Evolutionary conservation across 2,329 filamentous ascomycete genomes (phyloP).

Genomic region (Tolypocladium capitatum): DNA sequence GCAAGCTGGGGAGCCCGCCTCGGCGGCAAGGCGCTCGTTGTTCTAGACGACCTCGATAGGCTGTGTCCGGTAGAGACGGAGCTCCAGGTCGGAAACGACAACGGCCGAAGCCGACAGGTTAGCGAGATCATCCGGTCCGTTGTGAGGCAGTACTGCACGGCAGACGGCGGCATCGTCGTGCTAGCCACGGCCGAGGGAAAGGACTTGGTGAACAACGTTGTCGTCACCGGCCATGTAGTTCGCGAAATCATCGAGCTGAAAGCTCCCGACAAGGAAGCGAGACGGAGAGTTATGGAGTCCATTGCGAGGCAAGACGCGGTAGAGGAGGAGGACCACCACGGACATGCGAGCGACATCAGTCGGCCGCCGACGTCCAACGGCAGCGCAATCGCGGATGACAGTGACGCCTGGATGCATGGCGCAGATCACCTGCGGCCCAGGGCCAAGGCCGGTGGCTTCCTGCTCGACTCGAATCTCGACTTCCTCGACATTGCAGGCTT

Average conservation of each 20-base stretch:
- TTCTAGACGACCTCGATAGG: constrained; percentile 87
- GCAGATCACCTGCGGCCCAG: constrained; percentile 34
- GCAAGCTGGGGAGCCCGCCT: constrained; percentile 85
- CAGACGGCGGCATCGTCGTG: constrained; percentile 69
- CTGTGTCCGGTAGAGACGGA: constrained; percentile 90
- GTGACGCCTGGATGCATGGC: constrained; percentile 64
- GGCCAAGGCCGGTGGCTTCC: constrained; percentile 45
- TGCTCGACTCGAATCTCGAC: constrained; percentile 66
- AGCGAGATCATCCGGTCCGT: constrained; percentile 79
- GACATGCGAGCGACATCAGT: constrained; percentile 30
- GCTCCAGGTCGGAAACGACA: constrained; percentile 84
- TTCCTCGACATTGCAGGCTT: constrained; percentile 86
- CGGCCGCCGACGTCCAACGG: constrained; percentile 45
- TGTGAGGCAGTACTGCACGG: constrained; percentile 70
- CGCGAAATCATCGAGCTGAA: constrained; percentile 82
- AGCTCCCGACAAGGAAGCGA: constrained; percentile 82
- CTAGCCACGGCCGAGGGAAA: constrained; percentile 88
- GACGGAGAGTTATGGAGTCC: constrained; percentile 70
- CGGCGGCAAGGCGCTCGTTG: constrained; percentile 69
- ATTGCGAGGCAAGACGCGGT: constrained; percentile 48
- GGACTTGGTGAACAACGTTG: constrained; percentile 78
- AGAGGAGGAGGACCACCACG: constrained; percentile 20
- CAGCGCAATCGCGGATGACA: constrained; percentile 34
- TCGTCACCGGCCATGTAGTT: constrained; percentile 84
- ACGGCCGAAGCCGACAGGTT: constrained; percentile 80